These are phyloP conservation scores for Oehlia diaphana DNA, from an alignment of 192 early-diverging fungal species.

Conservation along the genomic window DNA sequence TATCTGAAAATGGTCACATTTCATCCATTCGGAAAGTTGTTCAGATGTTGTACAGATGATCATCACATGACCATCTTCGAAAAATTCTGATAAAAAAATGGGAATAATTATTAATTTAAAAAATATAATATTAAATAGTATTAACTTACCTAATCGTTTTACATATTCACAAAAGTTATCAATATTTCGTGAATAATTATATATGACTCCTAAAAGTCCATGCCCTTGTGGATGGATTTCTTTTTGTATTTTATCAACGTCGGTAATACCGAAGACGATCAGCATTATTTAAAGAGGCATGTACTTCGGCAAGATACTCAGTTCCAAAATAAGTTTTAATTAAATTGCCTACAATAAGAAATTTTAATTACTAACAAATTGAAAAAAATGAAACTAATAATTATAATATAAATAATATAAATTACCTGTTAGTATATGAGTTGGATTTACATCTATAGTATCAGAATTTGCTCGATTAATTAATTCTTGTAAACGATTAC, in stretches of 20 bases:
- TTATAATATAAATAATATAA: too few relatives aligned
- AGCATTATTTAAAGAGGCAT: background rate
- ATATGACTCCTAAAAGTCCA: background rate
- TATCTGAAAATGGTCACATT: too few relatives aligned
- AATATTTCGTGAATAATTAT: slow-evolving; percentile 9
- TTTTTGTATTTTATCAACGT: slow-evolving; percentile 7
- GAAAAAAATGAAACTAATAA: too few relatives aligned
- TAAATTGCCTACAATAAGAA: background rate
- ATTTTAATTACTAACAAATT: too few relatives aligned
- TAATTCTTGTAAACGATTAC: background rate
- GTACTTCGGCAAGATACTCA: background rate
- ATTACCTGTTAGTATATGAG: background rate
- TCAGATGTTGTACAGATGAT: too few relatives aligned
- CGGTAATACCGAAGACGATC: background rate
- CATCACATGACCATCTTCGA: too few relatives aligned
- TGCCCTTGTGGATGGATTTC: background rate
- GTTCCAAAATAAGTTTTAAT: slow-evolving; percentile 6
- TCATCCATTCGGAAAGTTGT: too few relatives aligned
- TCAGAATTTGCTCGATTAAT: background rate
- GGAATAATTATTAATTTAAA: too few relatives aligned
- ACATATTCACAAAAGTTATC: slow-evolving; percentile 15
- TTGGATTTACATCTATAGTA: background rate
- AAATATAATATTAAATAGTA: too few relatives aligned
- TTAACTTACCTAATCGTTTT: background rate
- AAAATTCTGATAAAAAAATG: too few relatives aligned